A percentile compares a stretch with the other conserved stretches of the same genome.
Evolutionary conservation across 768 basidiomycete genomes (phyloP).

Genomic region (Fomitopsis pulvina): DNA sequence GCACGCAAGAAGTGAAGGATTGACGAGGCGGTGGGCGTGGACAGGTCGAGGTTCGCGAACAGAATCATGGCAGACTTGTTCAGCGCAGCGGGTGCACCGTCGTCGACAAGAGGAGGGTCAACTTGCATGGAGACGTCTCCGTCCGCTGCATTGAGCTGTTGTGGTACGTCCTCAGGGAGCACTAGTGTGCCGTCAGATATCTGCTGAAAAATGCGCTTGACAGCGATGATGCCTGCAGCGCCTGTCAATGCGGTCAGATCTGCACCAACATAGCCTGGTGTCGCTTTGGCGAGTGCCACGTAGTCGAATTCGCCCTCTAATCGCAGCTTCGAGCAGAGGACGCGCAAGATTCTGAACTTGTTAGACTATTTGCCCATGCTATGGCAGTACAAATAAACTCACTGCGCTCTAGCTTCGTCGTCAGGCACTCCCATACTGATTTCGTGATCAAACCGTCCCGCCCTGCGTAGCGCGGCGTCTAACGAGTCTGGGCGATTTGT

Average conservation of each 20-base stretch:
- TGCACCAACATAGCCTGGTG: constrained; percentile 96
- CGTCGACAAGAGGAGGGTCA: constrained; percentile 20
- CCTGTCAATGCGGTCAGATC: constrained; percentile 87
- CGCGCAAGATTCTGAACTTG: constrained; percentile 71
- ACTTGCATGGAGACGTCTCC: constrained; percentile 32
- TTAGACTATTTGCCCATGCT: neutral
- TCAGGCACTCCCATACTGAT: constrained; percentile 98
- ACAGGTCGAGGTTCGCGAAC: constrained; percentile 31
- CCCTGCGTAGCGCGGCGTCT: constrained; percentile 87
- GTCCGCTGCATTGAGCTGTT: constrained; percentile 6
- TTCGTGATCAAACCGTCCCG: constrained; percentile 95
- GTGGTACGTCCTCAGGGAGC: constrained; percentile 37
- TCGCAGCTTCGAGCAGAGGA: constrained; percentile 77
- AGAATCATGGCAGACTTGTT: constrained; percentile 21
- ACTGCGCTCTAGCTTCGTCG: constrained; percentile 87
- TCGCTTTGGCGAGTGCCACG: constrained; percentile 77
- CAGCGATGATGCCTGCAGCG: constrained; percentile 92
- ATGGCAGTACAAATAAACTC: constrained; percentile 19
- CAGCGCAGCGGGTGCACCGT: constrained; percentile 4
- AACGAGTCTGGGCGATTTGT: constrained; percentile 95
- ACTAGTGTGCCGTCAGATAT: constrained; percentile 55
- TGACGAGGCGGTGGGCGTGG: constrained; percentile 44
- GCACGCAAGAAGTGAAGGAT: constrained; percentile 87
- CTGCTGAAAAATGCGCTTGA: constrained; percentile 87
- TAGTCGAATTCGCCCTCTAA: constrained; percentile 90